Conservation (phyloP, 2,329 filamentous ascomycete species). For the Phyllosticta citrichinensis region DNA sequence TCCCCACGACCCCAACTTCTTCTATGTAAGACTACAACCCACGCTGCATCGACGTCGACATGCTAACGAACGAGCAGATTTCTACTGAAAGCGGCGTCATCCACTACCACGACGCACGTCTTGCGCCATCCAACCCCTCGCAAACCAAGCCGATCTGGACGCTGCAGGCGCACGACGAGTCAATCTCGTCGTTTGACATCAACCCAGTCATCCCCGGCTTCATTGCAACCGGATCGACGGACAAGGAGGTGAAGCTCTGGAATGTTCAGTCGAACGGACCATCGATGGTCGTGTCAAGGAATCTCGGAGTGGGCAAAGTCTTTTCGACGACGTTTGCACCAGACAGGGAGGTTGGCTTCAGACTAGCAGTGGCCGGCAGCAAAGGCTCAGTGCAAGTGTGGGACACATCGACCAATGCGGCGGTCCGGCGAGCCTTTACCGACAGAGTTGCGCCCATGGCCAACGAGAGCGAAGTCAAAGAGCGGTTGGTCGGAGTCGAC, state of each 20-base stretch:
- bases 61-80: constrained; percentile 19
- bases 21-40: constrained; percentile 54
- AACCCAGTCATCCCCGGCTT: constrained; percentile 85
- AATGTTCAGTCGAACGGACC: constrained; percentile 74
- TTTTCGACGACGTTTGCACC: constrained; percentile 88
- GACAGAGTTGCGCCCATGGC: constrained; percentile 48
- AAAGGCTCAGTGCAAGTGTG: constrained; percentile 88
- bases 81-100: constrained; percentile 87
- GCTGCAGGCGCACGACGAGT: constrained; percentile 88
- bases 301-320: constrained; percentile 88
- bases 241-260: constrained; percentile 96
- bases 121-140: constrained; percentile 60
- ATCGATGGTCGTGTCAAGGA: constrained; percentile 80
- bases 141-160: constrained; percentile 84
- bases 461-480: constrained; percentile 52
- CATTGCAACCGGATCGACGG: constrained; percentile 85
- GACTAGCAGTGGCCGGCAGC: constrained; percentile 86
- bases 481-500: constrained; percentile 67
- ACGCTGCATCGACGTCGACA: background rate
- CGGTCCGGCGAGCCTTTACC: constrained; percentile 76
- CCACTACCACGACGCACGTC: constrained; percentile 83
- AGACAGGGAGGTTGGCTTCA: constrained; percentile 81
- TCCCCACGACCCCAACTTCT: constrained; percentile 83
- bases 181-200: constrained; percentile 84
- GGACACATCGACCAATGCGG: constrained; percentile 90